These are phyloP conservation scores for Penicillium cinerascens DNA, from an alignment of 495 filamentous ascomycete species.

Conservation along the genomic window DNA sequence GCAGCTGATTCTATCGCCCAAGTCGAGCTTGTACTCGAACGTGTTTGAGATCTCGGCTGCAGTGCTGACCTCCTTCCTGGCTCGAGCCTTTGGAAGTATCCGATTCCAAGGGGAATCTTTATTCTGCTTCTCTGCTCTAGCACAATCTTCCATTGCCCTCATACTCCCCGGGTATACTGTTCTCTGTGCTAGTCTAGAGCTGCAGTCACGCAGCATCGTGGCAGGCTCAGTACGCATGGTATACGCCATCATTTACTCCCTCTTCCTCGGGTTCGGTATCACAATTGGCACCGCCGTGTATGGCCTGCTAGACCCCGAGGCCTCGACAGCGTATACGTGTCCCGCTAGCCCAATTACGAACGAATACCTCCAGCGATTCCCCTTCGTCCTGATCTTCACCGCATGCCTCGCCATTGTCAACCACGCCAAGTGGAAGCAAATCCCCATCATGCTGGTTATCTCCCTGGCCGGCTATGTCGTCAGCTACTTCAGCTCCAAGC, in stretches of 20 bases:
- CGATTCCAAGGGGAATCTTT: conserved; percentile 49
- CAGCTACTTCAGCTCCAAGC: conserved; percentile 71
- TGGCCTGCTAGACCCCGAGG: conserved; percentile 72
- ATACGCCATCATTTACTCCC: conserved; percentile 90
- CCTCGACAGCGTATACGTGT: conserved; percentile 71
- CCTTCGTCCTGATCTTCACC: conserved; percentile 80
- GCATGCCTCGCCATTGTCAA: conserved; percentile 81
- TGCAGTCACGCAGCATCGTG: conserved; percentile 81
- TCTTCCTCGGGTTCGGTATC: conserved; percentile 96
- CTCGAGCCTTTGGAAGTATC: conserved; percentile 84
- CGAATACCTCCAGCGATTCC: conserved; percentile 50
- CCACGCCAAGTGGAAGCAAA: conserved; percentile 85
- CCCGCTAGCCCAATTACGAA: conserved; percentile 48
- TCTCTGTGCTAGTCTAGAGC: conserved; percentile 77
- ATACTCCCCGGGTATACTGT: conserved; percentile 90
- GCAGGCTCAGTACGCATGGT: conserved; percentile 94
- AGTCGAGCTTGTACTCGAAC: conserved; percentile 73
- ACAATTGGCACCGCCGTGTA: conserved; percentile 91
- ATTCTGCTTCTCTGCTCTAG: conserved; percentile 92
- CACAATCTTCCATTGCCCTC: conserved; percentile 85
- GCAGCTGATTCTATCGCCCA: conserved; percentile 75
- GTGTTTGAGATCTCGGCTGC: conserved; percentile 90
- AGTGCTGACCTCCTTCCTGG: conserved; percentile 83
- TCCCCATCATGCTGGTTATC: conserved; percentile 81
- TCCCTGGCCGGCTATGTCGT: conserved; percentile 83